These are phyloP conservation scores for Fennellomyces sp. DNA, from an alignment of 371 early-diverging fungal species.

Conservation along the genomic window DNA sequence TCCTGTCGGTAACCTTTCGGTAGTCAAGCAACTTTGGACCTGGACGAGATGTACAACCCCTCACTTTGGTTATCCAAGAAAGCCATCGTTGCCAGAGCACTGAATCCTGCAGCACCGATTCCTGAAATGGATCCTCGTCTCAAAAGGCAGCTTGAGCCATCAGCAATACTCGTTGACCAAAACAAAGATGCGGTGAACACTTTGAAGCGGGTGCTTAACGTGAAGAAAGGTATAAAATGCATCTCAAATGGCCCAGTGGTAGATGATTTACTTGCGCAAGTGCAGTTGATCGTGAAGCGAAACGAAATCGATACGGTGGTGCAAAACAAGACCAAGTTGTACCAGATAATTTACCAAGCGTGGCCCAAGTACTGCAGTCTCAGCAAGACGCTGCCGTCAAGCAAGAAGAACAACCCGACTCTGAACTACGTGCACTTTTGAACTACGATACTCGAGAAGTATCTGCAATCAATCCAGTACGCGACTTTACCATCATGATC, in stretches of 20 bases:
- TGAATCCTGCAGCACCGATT: conserved; percentile 52
- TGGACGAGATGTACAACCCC: conserved; percentile 63
- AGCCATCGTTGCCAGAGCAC: conserved; percentile 57
- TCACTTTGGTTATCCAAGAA: conserved; percentile 57
- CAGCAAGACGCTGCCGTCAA: conserved; percentile 15
- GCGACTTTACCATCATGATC: conserved; percentile 64
- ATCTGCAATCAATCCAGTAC: conserved; percentile 56
- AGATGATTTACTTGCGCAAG: not conserved
- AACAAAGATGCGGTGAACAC: conserved; percentile 36
- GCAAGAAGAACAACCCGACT: conserved; percentile 4
- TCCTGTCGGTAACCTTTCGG: too few species aligned
- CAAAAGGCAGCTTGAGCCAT: conserved; percentile 34
- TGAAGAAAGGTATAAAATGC: conserved; percentile 47
- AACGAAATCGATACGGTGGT: conserved; percentile 9
- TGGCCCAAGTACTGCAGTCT: conserved; percentile 12
- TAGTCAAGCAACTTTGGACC: conserved; percentile 38
- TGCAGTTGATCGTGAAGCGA: conserved; percentile 17
- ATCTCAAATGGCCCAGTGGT: not conserved
- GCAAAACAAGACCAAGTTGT: conserved; percentile 10
- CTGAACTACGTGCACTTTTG: conserved; percentile 8
- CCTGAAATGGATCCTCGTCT: conserved; percentile 55
- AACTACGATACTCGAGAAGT: conserved; percentile 46
- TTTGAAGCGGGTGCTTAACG: conserved; percentile 43
- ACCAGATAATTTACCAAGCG: not conserved
- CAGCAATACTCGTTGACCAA: conserved; percentile 36